phyloP scores from a whole-genome alignment of 257 asterid genomes.

The Solanum tarijense region DNA sequence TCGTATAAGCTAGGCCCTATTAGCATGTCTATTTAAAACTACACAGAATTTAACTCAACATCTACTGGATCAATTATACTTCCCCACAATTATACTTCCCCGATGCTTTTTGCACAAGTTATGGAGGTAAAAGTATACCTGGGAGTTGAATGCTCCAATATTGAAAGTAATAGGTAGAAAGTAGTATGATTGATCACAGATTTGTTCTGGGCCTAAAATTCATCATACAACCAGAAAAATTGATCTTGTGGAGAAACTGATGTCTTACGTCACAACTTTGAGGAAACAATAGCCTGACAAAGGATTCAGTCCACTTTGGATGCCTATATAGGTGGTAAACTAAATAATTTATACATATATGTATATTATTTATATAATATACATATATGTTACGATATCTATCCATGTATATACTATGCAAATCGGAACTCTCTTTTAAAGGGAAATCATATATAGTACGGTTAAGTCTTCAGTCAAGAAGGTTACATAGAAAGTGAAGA shows the following conservation, averaged over 20 bases:
- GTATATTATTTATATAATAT: neutral
- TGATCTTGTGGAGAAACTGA: neutral
- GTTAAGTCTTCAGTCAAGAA: neutral
- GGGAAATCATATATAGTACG: neutral
- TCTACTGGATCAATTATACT: neutral
- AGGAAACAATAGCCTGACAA: neutral
- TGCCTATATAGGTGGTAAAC: neutral
- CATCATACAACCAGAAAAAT: neutral
- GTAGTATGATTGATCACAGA: neutral
- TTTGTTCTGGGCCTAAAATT: neutral
- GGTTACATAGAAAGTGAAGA: neutral
- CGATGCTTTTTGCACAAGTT: neutral
- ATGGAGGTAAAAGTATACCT: neutral
- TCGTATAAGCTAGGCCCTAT: neutral
- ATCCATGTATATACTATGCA: neutral
- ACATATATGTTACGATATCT: neutral
- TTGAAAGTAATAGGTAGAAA: neutral
- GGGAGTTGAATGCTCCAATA: neutral
- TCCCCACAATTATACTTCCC: neutral
- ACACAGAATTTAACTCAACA: neutral
- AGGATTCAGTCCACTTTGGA: neutral
- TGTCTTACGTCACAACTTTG: neutral
- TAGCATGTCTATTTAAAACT: neutral
- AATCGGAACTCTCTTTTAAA: neutral
- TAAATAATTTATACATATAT: too few relatives aligned